Evolutionary conservation across 2,329 filamentous ascomycete species (phyloP).

Genomic region (Dothistroma pini): DNA sequence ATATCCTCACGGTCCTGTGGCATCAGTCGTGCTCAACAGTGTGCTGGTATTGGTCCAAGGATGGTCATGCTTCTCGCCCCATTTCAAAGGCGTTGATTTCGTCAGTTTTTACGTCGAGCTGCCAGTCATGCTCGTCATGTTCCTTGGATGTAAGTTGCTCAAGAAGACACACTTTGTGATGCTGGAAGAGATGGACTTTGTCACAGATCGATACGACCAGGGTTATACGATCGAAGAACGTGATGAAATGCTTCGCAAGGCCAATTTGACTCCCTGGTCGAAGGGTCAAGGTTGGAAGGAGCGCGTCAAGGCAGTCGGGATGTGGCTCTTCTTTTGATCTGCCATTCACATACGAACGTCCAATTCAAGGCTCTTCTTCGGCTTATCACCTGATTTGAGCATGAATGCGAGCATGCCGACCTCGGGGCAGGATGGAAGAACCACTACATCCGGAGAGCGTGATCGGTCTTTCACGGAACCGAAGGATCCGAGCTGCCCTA

Average conservation of each 20-base stretch:
- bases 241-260: constrained; percentile 15
- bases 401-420: background rate
- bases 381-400: too few species aligned
- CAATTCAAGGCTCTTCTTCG: background rate
- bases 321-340: constrained; percentile 20
- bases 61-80: constrained; percentile 59
- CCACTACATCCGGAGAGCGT: background rate
- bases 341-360: too few species aligned
- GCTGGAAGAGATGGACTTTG: constrained; percentile 49
- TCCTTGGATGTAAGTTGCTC: constrained; percentile 53
- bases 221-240: constrained; percentile 18
- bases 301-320: constrained; percentile 13
- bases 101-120: constrained; percentile 60
- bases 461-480: background rate
- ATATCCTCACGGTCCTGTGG: constrained; percentile 59
- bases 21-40: constrained; percentile 55
- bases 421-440: background rate
- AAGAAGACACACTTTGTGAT: constrained; percentile 48
- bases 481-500: background rate
- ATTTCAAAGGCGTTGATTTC: constrained; percentile 57
- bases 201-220: constrained; percentile 23
- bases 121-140: constrained; percentile 56
- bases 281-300: constrained; percentile 16
- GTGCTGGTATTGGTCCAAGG: constrained; percentile 62
- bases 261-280: constrained; percentile 13